These are phyloP conservation scores for Phytophthora tentaculata DNA, from an alignment of 352 stramenopile species.

Conservation along the genomic window DNA sequence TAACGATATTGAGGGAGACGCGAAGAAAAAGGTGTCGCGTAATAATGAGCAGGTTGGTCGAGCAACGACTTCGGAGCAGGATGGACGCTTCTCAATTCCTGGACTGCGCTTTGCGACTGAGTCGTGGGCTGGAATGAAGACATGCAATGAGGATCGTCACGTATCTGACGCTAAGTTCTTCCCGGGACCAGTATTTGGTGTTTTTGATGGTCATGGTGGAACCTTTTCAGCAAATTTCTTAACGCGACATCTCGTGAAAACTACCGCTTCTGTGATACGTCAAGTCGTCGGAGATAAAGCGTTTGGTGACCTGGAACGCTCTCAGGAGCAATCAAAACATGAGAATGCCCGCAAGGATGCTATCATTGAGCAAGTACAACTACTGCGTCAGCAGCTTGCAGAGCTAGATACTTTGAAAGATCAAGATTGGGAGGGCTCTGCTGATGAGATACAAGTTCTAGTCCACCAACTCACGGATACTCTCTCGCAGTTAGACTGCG, in stretches of 20 bases:
- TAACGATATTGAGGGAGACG: constrained; percentile 21
- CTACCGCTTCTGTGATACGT: constrained; percentile 30
- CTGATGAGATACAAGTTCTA: constrained; percentile 23
- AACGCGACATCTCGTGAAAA: constrained; percentile 49
- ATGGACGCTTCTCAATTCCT: constrained; percentile 27
- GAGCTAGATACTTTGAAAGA: constrained; percentile 30
- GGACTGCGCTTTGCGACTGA: constrained; percentile 58
- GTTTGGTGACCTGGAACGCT: constrained; percentile 22
- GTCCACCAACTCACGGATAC: constrained; percentile 30
- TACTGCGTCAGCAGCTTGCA: constrained; percentile 39
- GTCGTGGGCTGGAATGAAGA: constrained; percentile 60
- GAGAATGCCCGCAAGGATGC: constrained; percentile 39
- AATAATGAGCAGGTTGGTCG: constrained; percentile 5
- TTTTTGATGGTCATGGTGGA: constrained; percentile 72
- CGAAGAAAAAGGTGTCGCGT: not conserved
- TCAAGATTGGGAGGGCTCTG: not conserved
- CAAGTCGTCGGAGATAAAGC: constrained; percentile 37
- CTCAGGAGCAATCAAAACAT: constrained; percentile 19
- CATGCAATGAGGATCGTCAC: constrained; percentile 67
- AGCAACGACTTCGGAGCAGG: not conserved
- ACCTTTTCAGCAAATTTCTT: constrained; percentile 59
- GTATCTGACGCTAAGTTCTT: constrained; percentile 37
- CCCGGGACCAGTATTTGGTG: constrained; percentile 56
- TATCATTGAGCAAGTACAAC: constrained; percentile 35
- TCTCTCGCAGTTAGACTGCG: constrained; percentile 36